These are phyloP conservation scores for Lasiodiplodia sp. DNA, from an alignment of 2,329 filamentous ascomycete species.

Conservation along the genomic window DNA sequence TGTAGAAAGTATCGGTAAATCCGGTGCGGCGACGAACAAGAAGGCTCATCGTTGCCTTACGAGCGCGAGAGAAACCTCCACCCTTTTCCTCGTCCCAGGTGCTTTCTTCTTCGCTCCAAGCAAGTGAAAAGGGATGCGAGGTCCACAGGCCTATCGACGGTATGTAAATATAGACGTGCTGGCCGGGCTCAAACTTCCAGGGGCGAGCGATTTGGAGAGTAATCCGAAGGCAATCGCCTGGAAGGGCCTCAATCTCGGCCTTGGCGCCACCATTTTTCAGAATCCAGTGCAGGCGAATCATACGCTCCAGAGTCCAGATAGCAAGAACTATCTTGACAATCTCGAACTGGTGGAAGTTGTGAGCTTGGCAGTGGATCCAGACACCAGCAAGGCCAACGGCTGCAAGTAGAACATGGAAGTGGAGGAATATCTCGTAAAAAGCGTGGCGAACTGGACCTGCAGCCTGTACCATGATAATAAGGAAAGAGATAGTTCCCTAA, in stretches of 20 bases:
- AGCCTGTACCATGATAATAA: constrained; percentile 71
- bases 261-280: constrained; percentile 64
- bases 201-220: constrained; percentile 77
- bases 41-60: constrained; percentile 73
- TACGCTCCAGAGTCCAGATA: constrained; percentile 73
- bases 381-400: constrained; percentile 67
- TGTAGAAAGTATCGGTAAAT: constrained; percentile 82
- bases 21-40: constrained; percentile 88
- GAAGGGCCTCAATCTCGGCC: constrained; percentile 76
- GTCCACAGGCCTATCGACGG: constrained; percentile 74
- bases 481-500: constrained; percentile 66
- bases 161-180: constrained; percentile 84
- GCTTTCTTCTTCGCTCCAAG: constrained; percentile 69
- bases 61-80: constrained; percentile 55
- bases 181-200: constrained; percentile 77
- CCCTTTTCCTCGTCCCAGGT: constrained; percentile 50
- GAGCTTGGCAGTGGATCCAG: constrained; percentile 67
- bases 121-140: constrained; percentile 80
- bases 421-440: constrained; percentile 80
- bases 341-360: constrained; percentile 63
- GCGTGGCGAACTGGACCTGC: constrained; percentile 75
- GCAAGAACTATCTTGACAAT: constrained; percentile 68
- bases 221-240: constrained; percentile 76
- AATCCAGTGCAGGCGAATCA: constrained; percentile 65
- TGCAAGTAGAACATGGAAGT: constrained; percentile 72